Evolutionary conservation across 1,284 basidiomycete species (phyloP).

Genomic region (Pyrrhoderma lamaoense): DNA sequence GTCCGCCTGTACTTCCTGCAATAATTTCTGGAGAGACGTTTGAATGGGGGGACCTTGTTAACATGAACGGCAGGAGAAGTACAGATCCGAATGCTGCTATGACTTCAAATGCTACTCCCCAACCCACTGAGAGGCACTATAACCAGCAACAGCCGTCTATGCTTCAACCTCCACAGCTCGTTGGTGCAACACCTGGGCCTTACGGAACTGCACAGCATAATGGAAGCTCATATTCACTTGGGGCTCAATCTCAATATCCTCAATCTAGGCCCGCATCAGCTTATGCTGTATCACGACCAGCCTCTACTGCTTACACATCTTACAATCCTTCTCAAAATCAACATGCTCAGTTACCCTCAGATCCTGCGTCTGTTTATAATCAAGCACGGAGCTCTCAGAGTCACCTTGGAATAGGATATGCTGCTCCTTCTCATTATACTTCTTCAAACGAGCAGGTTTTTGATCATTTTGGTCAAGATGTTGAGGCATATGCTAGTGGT

Average conservation of each 20-base stretch:
- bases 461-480: constrained; percentile 15
- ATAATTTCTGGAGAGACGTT: constrained; percentile 29
- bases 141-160: constrained; percentile 13
- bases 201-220: constrained; percentile 4
- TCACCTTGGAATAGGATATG: constrained; percentile 1
- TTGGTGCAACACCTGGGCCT: neutral
- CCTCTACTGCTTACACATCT: constrained; percentile 6
- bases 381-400: constrained; percentile 18
- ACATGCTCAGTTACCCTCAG: neutral
- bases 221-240: constrained; percentile 16
- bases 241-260: constrained; percentile 15
- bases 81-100: constrained; percentile 24
- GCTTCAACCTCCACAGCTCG: constrained; percentile 8
- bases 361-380: constrained; percentile 14
- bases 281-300: constrained; percentile 12
- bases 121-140: neutral
- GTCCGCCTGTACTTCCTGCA: constrained; percentile 22
- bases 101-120: constrained; percentile 16
- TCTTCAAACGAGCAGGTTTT: neutral
- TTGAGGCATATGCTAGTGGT: constrained; percentile 61
- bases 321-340: constrained; percentile 6
- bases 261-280: constrained; percentile 7
- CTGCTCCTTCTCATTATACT: constrained; percentile 7
- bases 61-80: constrained; percentile 22
- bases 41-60: constrained; percentile 23